Evolutionary conservation across 768 basidiomycete genomes (phyloP).

Genomic region (Leucosporidium creatinivorum): DNA sequence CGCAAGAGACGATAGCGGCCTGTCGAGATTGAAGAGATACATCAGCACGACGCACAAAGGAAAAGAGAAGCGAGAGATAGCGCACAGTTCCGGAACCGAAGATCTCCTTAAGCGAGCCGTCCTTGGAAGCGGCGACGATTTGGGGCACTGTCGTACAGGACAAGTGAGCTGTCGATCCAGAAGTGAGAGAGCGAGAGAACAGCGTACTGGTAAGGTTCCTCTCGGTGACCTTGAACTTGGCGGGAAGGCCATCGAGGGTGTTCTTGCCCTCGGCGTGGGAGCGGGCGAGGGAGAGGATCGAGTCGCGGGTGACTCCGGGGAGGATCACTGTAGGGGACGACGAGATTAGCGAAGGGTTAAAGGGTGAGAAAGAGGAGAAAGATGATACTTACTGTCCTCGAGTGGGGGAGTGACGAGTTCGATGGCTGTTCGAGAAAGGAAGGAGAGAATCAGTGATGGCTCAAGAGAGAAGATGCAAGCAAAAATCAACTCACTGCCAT

Average conservation of each 20-base stretch:
- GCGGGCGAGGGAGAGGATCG: slow-evolving; percentile 62
- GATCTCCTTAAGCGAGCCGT: slow-evolving; percentile 67
- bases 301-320: slow-evolving; percentile 80
- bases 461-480: background rate
- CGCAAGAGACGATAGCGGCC: slow-evolving; percentile 67
- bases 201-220: slow-evolving; percentile 49
- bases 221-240: slow-evolving; percentile 52
- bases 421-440: slow-evolving; percentile 45
- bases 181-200: background rate
- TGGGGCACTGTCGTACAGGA: slow-evolving; percentile 43
- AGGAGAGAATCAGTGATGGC: background rate
- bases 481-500: slow-evolving; percentile 44
- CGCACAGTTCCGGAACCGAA: slow-evolving; percentile 63
- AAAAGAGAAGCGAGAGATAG: slow-evolving; percentile 19
- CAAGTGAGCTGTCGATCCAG: background rate
- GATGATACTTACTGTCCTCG: slow-evolving; percentile 50
- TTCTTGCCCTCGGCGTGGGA: slow-evolving; percentile 50
- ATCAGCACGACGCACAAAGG: slow-evolving; percentile 42
- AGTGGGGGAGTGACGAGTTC: slow-evolving; percentile 84
- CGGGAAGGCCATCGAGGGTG: slow-evolving; percentile 46
- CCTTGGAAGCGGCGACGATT: slow-evolving; percentile 47
- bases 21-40: background rate
- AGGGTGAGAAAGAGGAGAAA: too few species aligned
- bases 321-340: slow-evolving; percentile 56
- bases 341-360: too few species aligned